Conservation (phyloP, 345 rosid genomes). For the Pugionium dolabratum region DNA sequence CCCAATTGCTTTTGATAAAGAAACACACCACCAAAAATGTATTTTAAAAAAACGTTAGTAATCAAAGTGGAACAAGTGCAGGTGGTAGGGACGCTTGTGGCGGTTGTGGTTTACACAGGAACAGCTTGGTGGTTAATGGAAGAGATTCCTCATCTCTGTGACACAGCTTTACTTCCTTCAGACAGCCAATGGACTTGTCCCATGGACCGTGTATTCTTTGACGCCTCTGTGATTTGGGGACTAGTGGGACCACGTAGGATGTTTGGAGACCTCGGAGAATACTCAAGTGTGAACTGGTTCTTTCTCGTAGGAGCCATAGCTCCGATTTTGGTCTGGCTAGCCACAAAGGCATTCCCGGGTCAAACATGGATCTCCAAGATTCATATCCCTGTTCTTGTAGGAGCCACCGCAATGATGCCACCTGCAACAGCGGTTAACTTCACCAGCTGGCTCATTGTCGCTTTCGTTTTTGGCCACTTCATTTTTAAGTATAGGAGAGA, state of each 20-base stretch:
- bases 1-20: background rate
- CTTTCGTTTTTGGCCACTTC: constrained; percentile 60
- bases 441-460: constrained; percentile 64
- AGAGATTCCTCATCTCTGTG: constrained; percentile 67
- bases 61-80: constrained; percentile 32
- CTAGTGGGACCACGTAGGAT: constrained; percentile 79
- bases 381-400: constrained; percentile 71
- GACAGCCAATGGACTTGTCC: constrained; percentile 89
- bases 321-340: constrained; percentile 71
- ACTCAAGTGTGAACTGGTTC: constrained; percentile 69
- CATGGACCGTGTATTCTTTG: constrained; percentile 63
- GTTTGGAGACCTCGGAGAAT: constrained; percentile 72
- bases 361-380: constrained; percentile 61
- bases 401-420: constrained; percentile 80
- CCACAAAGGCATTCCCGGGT: constrained; percentile 58
- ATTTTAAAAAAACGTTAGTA: background rate
- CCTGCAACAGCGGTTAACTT: constrained; percentile 80
- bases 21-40: background rate
- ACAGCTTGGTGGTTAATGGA: constrained; percentile 95
- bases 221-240: constrained; percentile 89
- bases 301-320: constrained; percentile 71
- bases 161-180: constrained; percentile 49
- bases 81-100: constrained; percentile 67
- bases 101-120: constrained; percentile 54
- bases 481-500: constrained; percentile 50